Conservation (phyloP, 495 filamentous ascomycete genomes). For the Parathielavia appendiculata region DNA sequence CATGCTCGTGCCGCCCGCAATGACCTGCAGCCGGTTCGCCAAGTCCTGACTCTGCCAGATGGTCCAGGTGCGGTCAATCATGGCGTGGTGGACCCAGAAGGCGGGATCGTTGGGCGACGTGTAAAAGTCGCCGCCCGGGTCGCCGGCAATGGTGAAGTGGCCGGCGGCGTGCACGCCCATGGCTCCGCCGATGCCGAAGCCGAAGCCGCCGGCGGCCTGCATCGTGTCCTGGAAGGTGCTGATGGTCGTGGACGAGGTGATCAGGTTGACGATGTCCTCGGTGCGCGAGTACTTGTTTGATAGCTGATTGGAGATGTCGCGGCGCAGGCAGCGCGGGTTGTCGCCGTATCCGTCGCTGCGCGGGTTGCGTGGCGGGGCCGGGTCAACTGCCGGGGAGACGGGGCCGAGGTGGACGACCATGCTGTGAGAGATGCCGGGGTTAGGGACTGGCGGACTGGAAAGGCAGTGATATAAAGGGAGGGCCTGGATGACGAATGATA, state of each 20-base stretch:
- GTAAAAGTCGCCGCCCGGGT: constrained; percentile 46
- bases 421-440: constrained; percentile 16
- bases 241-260: constrained; percentile 42
- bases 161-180: constrained; percentile 40
- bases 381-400: constrained; percentile 33
- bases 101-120: constrained; percentile 60
- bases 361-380: constrained; percentile 35
- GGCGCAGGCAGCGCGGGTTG: constrained; percentile 61
- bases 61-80: constrained; percentile 63
- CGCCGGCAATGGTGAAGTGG: constrained; percentile 41
- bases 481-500: not conserved
- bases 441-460: not conserved
- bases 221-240: constrained; percentile 41
- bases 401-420: constrained; percentile 52
- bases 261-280: constrained; percentile 44
- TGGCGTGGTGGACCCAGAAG: constrained; percentile 63
- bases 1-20: constrained; percentile 40
- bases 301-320: constrained; percentile 55
- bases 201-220: constrained; percentile 27
- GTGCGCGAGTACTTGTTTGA: constrained; percentile 45
- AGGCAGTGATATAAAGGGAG: not conserved
- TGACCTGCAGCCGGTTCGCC: constrained; percentile 29
- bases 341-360: constrained; percentile 35
- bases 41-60: constrained; percentile 58
- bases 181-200: constrained; percentile 1